phyloP scores from a whole-genome alignment of 2,329 filamentous ascomycete species.

The Chaetomiaceae sp. region DNA sequence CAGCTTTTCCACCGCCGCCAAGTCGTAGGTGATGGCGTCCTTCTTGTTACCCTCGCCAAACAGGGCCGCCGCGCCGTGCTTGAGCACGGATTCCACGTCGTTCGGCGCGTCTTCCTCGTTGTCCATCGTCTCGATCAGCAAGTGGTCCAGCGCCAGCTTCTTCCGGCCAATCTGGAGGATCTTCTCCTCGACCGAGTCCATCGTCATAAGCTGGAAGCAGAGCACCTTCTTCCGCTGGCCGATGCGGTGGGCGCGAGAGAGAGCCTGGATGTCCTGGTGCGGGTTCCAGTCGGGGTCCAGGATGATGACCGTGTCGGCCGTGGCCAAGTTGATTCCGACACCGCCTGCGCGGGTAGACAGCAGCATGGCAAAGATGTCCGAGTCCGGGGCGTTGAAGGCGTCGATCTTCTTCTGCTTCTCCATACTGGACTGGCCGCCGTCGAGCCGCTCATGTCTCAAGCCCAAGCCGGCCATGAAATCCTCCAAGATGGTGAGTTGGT shows the following conservation, averaged over 20 bases:
- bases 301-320: conserved; percentile 96
- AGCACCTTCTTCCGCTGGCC: conserved; percentile 95
- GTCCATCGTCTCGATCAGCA: conserved; percentile 86
- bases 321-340: conserved; percentile 95
- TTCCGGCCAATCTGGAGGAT: conserved; percentile 94
- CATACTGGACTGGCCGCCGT: conserved; percentile 74
- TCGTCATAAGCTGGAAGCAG: conserved; percentile 91
- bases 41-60: conserved; percentile 71
- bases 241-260: conserved; percentile 91
- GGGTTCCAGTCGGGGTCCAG: conserved; percentile 97
- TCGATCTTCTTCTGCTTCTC: conserved; percentile 95
- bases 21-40: conserved; percentile 75
- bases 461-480: conserved; percentile 80
- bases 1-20: conserved; percentile 76
- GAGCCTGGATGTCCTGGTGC: conserved; percentile 93
- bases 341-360: conserved; percentile 92
- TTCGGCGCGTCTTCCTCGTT: conserved; percentile 67
- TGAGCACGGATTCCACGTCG: conserved; percentile 82
- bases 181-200: conserved; percentile 84
- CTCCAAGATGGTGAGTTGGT: conserved; percentile 83
- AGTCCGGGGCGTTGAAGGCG: conserved; percentile 81
- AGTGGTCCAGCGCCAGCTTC: conserved; percentile 94
- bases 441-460: conserved; percentile 71
- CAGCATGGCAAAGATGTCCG: conserved; percentile 80
- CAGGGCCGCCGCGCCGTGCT: conserved; percentile 78